These are phyloP conservation scores for Fusarium sp. DNA, from an alignment of 2,329 filamentous ascomycete genomes.

Conservation along the genomic window DNA sequence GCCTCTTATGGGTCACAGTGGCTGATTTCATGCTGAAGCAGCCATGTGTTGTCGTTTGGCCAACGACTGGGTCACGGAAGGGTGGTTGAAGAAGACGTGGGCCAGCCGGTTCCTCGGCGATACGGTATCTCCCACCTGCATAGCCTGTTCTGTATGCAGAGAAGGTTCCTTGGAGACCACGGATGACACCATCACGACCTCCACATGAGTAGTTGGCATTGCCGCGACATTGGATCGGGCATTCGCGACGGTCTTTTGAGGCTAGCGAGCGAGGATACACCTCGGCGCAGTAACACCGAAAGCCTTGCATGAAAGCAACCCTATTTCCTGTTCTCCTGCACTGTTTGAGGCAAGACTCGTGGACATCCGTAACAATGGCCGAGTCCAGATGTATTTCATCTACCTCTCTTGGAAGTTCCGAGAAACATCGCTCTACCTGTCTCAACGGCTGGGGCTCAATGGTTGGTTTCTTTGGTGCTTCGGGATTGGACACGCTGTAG, in stretches of 20 bases:
- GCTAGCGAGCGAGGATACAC: not conserved
- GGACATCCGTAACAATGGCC: not conserved
- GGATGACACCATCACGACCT: no score
- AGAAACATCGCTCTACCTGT: conserved; percentile 1
- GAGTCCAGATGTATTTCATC: not conserved
- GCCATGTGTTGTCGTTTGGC: not conserved
- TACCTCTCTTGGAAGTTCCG: not conserved
- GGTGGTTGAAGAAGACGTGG: not conserved
- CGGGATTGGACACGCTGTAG: conserved; percentile 3
- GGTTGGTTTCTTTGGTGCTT: not conserved
- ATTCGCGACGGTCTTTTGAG: not conserved
- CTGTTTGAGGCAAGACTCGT: not conserved
- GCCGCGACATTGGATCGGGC: not conserved
- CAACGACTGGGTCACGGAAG: not conserved
- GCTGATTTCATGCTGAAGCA: conserved; percentile 3
- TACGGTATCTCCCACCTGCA: not conserved
- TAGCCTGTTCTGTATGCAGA: not conserved
- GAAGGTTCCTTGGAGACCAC: not conserved
- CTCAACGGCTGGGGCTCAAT: not conserved
- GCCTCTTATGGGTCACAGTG: not conserved
- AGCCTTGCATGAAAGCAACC: not conserved
- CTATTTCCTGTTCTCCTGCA: not conserved
- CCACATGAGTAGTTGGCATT: not conserved
- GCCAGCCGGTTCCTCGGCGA: not conserved
- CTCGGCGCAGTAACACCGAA: conserved; percentile 6